Evolutionary conservation across 352 stramenopile genomes (phyloP), one percentile per base, ranked within the genome.

Genomic region (Pythium grandisporangium): DNA sequence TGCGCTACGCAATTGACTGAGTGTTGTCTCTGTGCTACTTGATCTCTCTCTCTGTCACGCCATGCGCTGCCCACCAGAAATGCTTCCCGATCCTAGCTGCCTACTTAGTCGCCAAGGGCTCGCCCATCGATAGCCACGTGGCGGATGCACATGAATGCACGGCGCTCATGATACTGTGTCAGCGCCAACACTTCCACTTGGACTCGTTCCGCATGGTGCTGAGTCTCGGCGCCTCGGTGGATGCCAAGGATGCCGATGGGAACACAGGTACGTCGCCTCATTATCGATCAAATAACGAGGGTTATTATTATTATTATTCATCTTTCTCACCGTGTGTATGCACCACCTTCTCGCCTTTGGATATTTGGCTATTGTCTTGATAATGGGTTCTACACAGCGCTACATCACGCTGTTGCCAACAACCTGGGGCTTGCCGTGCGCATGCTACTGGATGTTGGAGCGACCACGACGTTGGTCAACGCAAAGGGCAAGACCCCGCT

Each of bases 171-270:
- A 43, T 85, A 35, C 63, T 87, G 25, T 84, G 69, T 33, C 62
- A 70, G 36, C 71, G 61, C 11, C 58, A 90, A 43, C 68, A 70
- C 23, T 87, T 90, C 53, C 73, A 90, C 41, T 66, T 90, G 50
- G 77, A 90, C 45, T 77, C 77, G 33, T 82, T 84, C 29, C 73
- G 77, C 24, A 90, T 90, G 77, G 66, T 90, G 22, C 53, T 87
- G 19, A 84, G 73, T 55, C 71, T 90, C 2, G 65, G 69, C 39
- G 65, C 67, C n/a, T 32, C 45, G 4, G 38, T 85, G 3, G 62
- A 90, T 23, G 42, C 59, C 8, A 59, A 74, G 30, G 77, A 90
- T 44, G 34, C 53, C 0, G 61, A 81, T 19, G 74, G 77, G 29
- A 87, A 90, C 45, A 86, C 77, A 20, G 69, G 76, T 86, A 57